phyloP scores from a whole-genome alignment of 768 basidiomycete species.

The Lactarius hatsudake region DNA sequence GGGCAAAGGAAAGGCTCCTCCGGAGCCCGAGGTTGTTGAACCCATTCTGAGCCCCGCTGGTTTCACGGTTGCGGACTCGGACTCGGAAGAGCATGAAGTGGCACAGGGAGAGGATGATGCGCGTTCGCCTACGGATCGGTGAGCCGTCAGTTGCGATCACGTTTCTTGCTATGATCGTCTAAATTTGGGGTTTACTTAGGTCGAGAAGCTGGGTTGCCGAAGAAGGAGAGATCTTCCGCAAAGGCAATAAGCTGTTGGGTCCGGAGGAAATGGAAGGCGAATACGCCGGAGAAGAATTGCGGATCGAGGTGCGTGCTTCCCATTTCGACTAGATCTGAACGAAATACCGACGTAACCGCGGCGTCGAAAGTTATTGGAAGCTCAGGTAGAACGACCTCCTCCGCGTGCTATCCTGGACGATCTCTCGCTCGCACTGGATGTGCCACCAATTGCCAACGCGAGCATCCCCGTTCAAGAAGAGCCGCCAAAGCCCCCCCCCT shows the following conservation, averaged over 20 bases:
- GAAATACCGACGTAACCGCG: background rate
- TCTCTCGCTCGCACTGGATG: slow-evolving; percentile 30
- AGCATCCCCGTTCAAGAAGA: slow-evolving; percentile 29
- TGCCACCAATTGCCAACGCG: background rate
- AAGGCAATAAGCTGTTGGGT: slow-evolving; percentile 76
- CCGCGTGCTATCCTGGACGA: slow-evolving; percentile 69
- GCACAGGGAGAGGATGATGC: slow-evolving; percentile 32
- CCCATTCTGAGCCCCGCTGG: slow-evolving; percentile 61
- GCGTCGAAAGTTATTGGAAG: slow-evolving; percentile 65
- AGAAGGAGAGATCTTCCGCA: slow-evolving; percentile 95
- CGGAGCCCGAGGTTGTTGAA: slow-evolving; percentile 65
- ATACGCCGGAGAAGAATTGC: slow-evolving; percentile 84
- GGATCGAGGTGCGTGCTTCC: slow-evolving; percentile 58
- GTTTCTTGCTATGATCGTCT: background rate
- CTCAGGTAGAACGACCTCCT: slow-evolving; percentile 83
- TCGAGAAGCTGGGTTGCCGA: slow-evolving; percentile 85
- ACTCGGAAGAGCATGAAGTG: slow-evolving; percentile 52
- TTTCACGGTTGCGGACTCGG: slow-evolving; percentile 33
- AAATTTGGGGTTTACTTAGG: slow-evolving; percentile 36
- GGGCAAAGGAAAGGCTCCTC: slow-evolving; percentile 71
- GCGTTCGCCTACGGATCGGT: slow-evolving; percentile 28
- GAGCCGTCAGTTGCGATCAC: background rate
- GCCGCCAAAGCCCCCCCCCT: slow-evolving; percentile 45
- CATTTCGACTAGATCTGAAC: slow-evolving; percentile 3
- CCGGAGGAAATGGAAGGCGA: slow-evolving; percentile 89